phyloP scores from a whole-genome alignment of 352 stramenopile genomes.

The Pythium biforme region DNA sequence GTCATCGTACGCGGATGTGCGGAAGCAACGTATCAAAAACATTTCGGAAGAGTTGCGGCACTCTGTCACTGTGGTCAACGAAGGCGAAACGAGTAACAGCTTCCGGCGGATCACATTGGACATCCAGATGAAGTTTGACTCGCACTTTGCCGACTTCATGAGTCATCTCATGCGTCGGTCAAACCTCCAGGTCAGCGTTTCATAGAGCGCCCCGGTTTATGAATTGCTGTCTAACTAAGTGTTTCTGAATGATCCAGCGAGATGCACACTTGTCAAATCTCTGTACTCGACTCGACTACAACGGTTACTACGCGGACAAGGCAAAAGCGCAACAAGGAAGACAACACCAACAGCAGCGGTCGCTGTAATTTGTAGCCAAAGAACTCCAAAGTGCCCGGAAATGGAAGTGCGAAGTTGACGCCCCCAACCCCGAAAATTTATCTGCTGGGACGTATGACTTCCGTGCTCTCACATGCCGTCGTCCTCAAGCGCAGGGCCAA shows the following conservation, averaged over 20 bases:
- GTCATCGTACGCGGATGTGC: slow-evolving; percentile 78
- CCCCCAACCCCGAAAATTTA: neutral
- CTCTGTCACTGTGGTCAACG: slow-evolving; percentile 54
- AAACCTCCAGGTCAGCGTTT: slow-evolving; percentile 57
- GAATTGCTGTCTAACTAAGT: neutral
- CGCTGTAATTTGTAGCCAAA: neutral
- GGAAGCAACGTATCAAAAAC: slow-evolving; percentile 75
- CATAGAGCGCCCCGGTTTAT: neutral
- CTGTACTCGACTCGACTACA: slow-evolving; percentile 78
- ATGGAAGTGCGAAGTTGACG: neutral
- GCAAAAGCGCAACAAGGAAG: slow-evolving; percentile 18
- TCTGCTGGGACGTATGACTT: neutral
- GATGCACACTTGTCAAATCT: slow-evolving; percentile 71
- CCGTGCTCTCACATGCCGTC: slow-evolving; percentile 23
- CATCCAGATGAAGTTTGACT: slow-evolving; percentile 86
- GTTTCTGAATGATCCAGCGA: slow-evolving; percentile 24
- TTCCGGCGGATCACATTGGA: slow-evolving; percentile 80
- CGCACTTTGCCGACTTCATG: slow-evolving; percentile 87
- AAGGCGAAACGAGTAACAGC: slow-evolving; percentile 66
- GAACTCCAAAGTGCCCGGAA: neutral
- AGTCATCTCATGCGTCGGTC: slow-evolving; percentile 82
- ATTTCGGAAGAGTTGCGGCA: slow-evolving; percentile 77
- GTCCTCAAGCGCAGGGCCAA: slow-evolving; percentile 16
- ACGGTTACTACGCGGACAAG: slow-evolving; percentile 55
- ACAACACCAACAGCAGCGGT: slow-evolving; percentile 15